Percentiles rank a stretch among this genome's conserved stretches.
phyloP scores from a whole-genome alignment of 495 filamentous ascomycete genomes.

The Cercophora scortea region DNA sequence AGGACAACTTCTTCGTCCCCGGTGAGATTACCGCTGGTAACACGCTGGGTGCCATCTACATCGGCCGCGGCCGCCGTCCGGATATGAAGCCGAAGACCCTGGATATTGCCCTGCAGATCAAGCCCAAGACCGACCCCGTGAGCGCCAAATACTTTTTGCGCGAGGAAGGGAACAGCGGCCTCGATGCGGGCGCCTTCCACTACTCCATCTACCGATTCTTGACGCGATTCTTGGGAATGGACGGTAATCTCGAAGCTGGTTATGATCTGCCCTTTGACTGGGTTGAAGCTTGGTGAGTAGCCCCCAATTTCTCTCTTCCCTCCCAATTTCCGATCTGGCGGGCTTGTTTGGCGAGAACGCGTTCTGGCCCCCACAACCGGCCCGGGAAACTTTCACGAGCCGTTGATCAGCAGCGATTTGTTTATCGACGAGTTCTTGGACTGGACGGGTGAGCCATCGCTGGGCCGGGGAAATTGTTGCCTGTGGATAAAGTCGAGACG shows the following conservation, averaged over 20 bases:
- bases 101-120: conserved; percentile 32
- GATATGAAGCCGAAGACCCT: background rate
- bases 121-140: conserved; percentile 8
- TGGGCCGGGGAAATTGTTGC: background rate
- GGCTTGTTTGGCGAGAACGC: background rate
- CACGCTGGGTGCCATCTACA: conserved; percentile 54
- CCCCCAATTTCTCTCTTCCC: background rate
- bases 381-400: background rate
- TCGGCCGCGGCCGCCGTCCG: conserved; percentile 46
- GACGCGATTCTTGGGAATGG: conserved; percentile 58
- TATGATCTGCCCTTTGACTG: conserved; percentile 54
- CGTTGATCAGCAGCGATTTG: background rate
- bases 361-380: background rate
- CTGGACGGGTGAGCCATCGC: background rate
- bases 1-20: conserved; percentile 57
- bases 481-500: background rate
- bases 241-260: conserved; percentile 54
- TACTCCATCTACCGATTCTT: conserved; percentile 65
- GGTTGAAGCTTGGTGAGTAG: conserved; percentile 38
- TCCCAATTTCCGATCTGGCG: background rate
- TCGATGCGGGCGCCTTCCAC: conserved; percentile 63
- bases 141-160: conserved; percentile 17
- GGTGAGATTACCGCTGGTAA: conserved; percentile 60
- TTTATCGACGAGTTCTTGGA: background rate
- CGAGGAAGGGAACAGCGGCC: conserved; percentile 46